Base-by-base conservation (phyloP, 1,139 yeast species). In the Eremothecium coryli region DNA sequence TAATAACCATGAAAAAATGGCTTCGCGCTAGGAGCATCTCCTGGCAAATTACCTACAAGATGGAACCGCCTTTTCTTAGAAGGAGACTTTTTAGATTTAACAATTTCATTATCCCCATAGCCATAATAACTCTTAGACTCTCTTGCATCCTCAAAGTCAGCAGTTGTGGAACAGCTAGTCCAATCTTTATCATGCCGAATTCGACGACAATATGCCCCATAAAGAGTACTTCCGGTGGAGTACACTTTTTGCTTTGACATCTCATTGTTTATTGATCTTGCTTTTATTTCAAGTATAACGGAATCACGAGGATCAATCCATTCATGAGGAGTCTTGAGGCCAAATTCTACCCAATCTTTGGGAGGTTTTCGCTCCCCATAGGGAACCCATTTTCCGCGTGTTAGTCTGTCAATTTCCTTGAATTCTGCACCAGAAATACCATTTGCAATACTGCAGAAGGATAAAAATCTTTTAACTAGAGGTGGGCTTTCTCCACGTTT, bases 221-320 rank as follows among this genome's bases (percentile, higher is more conserved):
- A 73, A 17, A 90, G 62, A 0, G 95, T 82, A 4, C 79, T 66
- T 0, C 77, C 81, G 0, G 77, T 73, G 1, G 76, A 76, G 49
- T 74, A 86, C 3, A 68, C 65, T 13, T 52, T 57, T 13, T 63
- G 66, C 2, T 40, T 32, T n/a, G 61, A 38, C 24, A 67, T 51
- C 37, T 71, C 55, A 44, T 62, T 61, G 44, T 76, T 77, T 10
- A 85, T 66, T 4, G 88, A 77, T 26, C 95, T 64, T 0, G 95
- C 94, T 51, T 82, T 84, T 7, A 88, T 73, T 52, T 86, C 94
- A n/a, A 90, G 53, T 0, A 88, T 93, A 1, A 86, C 50, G 1
- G 94, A 80, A 29, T 82, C 73, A 23, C 65, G 60, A 0, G 97
- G 96, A 40, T 76, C 64, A 18, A 90, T 81, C 93, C 95, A 86